Percentiles rank a stretch among this genome's conserved stretches.
Evolutionary conservation across 2,329 filamentous ascomycete genomes (phyloP).

Genomic region (Fusarium paranaense): DNA sequence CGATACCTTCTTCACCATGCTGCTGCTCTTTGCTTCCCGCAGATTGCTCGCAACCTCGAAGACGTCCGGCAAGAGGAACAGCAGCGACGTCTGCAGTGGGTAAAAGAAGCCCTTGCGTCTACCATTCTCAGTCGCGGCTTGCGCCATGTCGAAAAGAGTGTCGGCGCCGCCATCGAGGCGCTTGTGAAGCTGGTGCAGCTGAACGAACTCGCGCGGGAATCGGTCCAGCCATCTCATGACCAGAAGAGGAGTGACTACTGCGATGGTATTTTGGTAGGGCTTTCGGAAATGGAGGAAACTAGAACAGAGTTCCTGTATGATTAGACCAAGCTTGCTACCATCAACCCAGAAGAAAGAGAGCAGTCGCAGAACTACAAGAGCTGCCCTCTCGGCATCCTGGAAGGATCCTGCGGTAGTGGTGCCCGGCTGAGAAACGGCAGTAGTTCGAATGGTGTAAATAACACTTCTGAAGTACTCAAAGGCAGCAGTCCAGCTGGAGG

Average conservation of each 20-base stretch:
- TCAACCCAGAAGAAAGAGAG: conserved; percentile 75
- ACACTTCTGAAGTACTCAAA: conserved; percentile 69
- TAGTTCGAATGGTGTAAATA: conserved; percentile 63
- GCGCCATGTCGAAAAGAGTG: conserved; percentile 76
- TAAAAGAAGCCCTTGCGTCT: conserved; percentile 67
- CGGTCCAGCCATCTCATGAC: conserved; percentile 75
- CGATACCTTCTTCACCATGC: conserved; percentile 73
- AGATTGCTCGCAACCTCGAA: conserved; percentile 78
- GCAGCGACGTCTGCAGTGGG: conserved; percentile 71
- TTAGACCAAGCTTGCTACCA: conserved; percentile 67
- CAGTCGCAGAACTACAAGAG: conserved; percentile 67
- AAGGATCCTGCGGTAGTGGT: conserved; percentile 50
- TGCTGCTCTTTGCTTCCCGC: conserved; percentile 70
- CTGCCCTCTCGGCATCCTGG: conserved; percentile 63
- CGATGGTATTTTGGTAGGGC: conserved; percentile 72
- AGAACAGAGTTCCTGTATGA: conserved; percentile 75
- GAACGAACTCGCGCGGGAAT: conserved; percentile 73
- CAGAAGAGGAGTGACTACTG: conserved; percentile 70
- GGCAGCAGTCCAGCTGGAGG: conserved; percentile 70
- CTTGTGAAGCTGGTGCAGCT: conserved; percentile 69
- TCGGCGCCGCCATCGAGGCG: conserved; percentile 74
- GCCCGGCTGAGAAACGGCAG: conserved; percentile 53
- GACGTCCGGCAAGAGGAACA: conserved; percentile 75
- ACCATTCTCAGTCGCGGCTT: conserved; percentile 69
- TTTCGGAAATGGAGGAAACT: conserved; percentile 75